A percentile compares a stretch with the other conserved stretches of the same genome.
These are phyloP conservation scores for Colletotrichum spaethianum DNA, from an alignment of 2,329 filamentous ascomycete genomes.

Conservation along the genomic window DNA sequence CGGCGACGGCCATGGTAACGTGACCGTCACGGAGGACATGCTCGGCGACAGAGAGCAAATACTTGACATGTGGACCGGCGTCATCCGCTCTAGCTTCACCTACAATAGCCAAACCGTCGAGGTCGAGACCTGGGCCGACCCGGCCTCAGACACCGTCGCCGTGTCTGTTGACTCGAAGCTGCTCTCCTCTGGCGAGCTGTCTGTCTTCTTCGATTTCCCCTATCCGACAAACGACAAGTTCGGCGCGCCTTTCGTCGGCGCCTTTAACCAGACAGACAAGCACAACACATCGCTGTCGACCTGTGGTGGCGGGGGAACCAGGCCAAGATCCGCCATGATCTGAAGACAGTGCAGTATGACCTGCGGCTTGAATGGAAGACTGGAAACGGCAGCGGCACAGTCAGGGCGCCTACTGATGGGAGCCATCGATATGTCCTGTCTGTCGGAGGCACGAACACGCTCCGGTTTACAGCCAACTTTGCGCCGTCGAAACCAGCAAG, in stretches of 20 bases:
- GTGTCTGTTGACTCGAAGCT: constrained; percentile 59
- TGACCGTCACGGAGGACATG: constrained; percentile 51
- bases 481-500: constrained; percentile 45
- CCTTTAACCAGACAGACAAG: constrained; percentile 62
- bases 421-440: constrained; percentile 61
- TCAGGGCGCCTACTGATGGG: constrained; percentile 50
- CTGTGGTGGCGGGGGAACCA: constrained; percentile 42
- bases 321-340: constrained; percentile 58
- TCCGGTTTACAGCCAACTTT: constrained; percentile 52
- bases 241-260: constrained; percentile 67
- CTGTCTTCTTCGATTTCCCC: constrained; percentile 68
- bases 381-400: constrained; percentile 45
- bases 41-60: constrained; percentile 57
- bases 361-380: constrained; percentile 55
- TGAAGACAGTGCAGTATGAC: constrained; percentile 60
- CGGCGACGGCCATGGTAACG: constrained; percentile 46
- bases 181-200: constrained; percentile 54
- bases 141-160: constrained; percentile 61
- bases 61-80: constrained; percentile 64
- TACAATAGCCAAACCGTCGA: constrained; percentile 55
- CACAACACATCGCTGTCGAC: constrained; percentile 57
- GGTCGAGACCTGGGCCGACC: constrained; percentile 61
- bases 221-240: constrained; percentile 66
- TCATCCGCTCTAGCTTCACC: constrained; percentile 59
- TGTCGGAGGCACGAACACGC: constrained; percentile 43